These are phyloP conservation scores for Ophiorrhiza pumila DNA, from an alignment of 257 asterid species.

Conservation along the genomic window DNA sequence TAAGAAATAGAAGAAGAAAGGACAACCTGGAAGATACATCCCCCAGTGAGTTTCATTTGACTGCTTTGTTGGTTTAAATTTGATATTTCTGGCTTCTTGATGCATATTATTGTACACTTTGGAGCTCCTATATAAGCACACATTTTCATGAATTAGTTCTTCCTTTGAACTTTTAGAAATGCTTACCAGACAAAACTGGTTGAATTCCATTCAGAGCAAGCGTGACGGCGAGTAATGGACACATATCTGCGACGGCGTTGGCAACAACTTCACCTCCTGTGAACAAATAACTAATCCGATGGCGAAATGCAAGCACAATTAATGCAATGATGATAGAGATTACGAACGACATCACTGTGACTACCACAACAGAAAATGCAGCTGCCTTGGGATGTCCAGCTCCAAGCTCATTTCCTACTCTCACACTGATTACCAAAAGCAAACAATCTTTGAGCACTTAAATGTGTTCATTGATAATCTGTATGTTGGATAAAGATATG, in stretches of 20 bases:
- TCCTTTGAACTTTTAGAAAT: not conserved
- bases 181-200: conserved; percentile 32
- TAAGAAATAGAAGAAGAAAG: not conserved
- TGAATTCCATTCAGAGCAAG: conserved; percentile 33
- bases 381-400: conserved; percentile 77
- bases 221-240: conserved; percentile 27
- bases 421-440: conserved; percentile 31
- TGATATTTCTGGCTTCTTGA: not conserved
- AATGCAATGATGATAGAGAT: conserved; percentile 32
- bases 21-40: not conserved
- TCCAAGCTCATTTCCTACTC: conserved; percentile 76
- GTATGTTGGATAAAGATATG: too few species aligned
- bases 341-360: conserved; percentile 35
- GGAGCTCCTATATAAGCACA: not conserved
- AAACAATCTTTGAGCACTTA: not conserved
- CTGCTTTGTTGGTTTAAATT: not conserved
- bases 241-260: conserved; percentile 30
- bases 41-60: not conserved
- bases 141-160: not conserved
- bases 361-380: conserved; percentile 51
- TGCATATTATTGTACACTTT: not conserved
- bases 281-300: conserved; percentile 51
- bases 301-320: conserved; percentile 29
- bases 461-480: not conserved
- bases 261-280: conserved; percentile 34